These are phyloP conservation scores for Sphenostylis stenocarpa DNA, from an alignment of 306 rosid species.

Conservation along the genomic window DNA sequence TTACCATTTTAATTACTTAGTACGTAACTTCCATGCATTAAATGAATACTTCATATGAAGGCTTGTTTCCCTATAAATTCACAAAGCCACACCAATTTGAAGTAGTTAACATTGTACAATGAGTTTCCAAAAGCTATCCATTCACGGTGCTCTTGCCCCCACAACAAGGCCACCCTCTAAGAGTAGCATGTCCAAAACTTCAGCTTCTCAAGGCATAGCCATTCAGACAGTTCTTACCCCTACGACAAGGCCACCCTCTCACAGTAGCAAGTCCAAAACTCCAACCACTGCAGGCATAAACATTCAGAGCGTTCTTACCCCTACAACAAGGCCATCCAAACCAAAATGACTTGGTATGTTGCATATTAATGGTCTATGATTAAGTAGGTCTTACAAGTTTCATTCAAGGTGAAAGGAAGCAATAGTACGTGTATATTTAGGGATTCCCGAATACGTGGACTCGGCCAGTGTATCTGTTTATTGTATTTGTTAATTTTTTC, in stretches of 20 bases:
- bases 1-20: not conserved
- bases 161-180: slow-evolving; percentile 20
- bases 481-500: no score
- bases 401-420: no score
- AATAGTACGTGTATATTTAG: no score
- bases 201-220: not conserved
- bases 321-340: slow-evolving; percentile 20
- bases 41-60: not conserved
- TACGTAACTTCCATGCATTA: not conserved
- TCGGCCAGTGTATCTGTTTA: no score
- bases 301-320: not conserved
- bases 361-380: no score
- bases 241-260: not conserved
- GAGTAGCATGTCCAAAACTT: not conserved
- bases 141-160: not conserved
- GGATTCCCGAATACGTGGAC: no score
- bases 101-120: not conserved
- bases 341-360: no score
- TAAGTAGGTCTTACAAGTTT: no score
- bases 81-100: not conserved
- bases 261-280: not conserved
- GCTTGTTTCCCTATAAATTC: not conserved
- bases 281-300: not conserved
- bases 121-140: not conserved
- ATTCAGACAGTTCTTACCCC: not conserved